phyloP scores from a whole-genome alignment of 495 filamentous ascomycete species.

The Lophium mytilinum region DNA sequence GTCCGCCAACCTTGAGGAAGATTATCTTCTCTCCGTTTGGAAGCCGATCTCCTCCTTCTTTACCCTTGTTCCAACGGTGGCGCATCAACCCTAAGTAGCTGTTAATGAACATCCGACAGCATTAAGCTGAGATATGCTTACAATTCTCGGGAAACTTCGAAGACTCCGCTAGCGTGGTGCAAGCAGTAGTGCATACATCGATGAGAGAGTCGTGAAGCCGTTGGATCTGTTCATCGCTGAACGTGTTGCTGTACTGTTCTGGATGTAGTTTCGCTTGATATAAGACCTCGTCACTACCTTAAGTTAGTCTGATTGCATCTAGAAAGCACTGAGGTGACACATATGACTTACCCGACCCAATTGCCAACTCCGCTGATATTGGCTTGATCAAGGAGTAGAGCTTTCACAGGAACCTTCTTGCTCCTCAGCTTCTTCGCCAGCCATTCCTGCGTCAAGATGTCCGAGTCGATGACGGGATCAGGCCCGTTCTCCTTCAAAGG shows the following conservation, averaged over 20 bases:
- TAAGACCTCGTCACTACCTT: constrained; percentile 64
- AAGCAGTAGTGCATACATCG: constrained; percentile 69
- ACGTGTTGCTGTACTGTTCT: constrained; percentile 81
- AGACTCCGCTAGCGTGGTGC: constrained; percentile 72
- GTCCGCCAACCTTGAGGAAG: constrained; percentile 76
- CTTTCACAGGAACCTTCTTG: constrained; percentile 78
- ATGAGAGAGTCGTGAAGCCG: constrained; percentile 64
- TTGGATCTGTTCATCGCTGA: constrained; percentile 62
- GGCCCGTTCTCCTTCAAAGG: constrained; percentile 88
- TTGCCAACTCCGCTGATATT: constrained; percentile 91
- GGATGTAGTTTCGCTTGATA: constrained; percentile 84
- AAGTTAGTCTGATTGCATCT: constrained; percentile 5
- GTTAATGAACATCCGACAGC: neutral
- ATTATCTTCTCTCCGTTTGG: constrained; percentile 79
- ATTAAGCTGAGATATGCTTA: neutral
- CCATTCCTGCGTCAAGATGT: constrained; percentile 65
- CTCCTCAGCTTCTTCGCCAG: constrained; percentile 57
- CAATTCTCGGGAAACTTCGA: constrained; percentile 75
- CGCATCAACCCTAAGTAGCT: constrained; percentile 60
- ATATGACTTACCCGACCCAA: constrained; percentile 69
- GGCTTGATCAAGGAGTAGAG: constrained; percentile 78
- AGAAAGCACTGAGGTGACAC: neutral
- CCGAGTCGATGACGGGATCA: constrained; percentile 79
- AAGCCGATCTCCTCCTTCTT: constrained; percentile 61
- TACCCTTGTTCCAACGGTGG: constrained; percentile 84